Evolutionary conservation across 2,329 filamentous ascomycete species (phyloP).

Genomic region (Trichoderma polysporum): DNA sequence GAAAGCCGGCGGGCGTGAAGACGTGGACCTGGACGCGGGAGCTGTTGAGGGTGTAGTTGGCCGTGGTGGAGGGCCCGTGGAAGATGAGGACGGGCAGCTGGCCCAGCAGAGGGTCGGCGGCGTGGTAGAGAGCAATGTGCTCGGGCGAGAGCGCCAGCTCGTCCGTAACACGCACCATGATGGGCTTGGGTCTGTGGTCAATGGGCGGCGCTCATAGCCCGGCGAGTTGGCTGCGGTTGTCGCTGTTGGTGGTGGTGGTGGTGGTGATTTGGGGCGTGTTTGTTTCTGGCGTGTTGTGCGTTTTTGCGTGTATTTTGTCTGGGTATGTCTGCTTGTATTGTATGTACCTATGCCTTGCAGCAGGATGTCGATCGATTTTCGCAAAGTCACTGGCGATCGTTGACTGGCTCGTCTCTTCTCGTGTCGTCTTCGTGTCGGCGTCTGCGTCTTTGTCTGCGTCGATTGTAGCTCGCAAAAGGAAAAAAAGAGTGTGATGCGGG

Average conservation of each 20-base stretch:
- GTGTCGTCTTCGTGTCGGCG: neutral
- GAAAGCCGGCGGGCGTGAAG: constrained; percentile 83
- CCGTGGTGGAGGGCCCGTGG: constrained; percentile 85
- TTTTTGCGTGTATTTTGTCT: neutral
- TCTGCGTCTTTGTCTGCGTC: neutral
- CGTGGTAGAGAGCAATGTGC: constrained; percentile 83
- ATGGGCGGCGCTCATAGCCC: constrained; percentile 29
- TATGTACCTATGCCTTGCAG: no score
- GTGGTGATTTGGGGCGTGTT: neutral
- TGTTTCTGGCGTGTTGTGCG: neutral
- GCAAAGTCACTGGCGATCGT: neutral
- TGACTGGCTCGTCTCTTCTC: no score
- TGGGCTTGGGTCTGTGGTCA: constrained; percentile 45
- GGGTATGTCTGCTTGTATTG: neutral
- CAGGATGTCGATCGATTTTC: neutral
- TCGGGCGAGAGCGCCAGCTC: constrained; percentile 78
- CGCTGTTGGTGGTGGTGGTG: neutral
- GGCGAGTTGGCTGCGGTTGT: neutral
- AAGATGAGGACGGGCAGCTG: constrained; percentile 84
- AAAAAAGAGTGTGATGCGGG: neutral
- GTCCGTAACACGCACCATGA: constrained; percentile 81
- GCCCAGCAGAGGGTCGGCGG: constrained; percentile 79
- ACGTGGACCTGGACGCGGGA: constrained; percentile 94
- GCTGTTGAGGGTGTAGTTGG: constrained; percentile 82
- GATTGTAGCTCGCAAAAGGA: neutral